Evolutionary conservation across 2,329 filamentous ascomycete genomes (phyloP), one percentile per base, ranked within the genome.

Genomic region (Apiospora rasikravindrae): DNA sequence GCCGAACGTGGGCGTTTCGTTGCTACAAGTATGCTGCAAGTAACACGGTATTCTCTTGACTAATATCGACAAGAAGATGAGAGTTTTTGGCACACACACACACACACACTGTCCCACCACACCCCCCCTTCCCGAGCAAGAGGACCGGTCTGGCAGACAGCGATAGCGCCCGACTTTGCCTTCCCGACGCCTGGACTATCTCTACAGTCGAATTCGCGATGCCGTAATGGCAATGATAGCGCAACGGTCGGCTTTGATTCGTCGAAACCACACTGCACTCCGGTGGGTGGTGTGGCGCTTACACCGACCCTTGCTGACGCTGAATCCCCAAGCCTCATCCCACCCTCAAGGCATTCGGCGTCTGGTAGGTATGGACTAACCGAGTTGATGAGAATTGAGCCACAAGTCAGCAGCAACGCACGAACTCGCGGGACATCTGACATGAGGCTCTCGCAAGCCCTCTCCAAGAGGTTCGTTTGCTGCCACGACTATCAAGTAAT

Each of bases 181-280:
- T 61, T 37, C 16, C 29, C 53, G 53, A 61, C 53, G 53, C 53
- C 37, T 61, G 64, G 64, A 26, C 42, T 42, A 45, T 67, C 42
- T 44, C 24, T 4, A 19, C 4, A 61, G n/a, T 7, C 61, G 24
- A 67, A 67, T 11, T 22, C n/a, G 37, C 22, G 64, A 37, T 26
- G 37, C 53, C 53, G 53, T 29, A 29, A 44, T 19, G 37, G 2
- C 11, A 4, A 37, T 29, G 37, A 67, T 42, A 45, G 64, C 24
- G 64, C 64, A 67, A 67, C 64, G 64, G 64, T 44, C 64, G 64
- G 13, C 64, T 22, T 14, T 42, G 64, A 67, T 67, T 67, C 64
- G 64, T 22, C 64, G 11, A 44, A 13, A 5, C 64, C 13, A 16
- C 22, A 1, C 33, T 45, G 22, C 42, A n/a, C 64, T 45, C 37